phyloP scores from a whole-genome alignment of 2,329 filamentous ascomycete genomes.

The Botrytis porri region DNA sequence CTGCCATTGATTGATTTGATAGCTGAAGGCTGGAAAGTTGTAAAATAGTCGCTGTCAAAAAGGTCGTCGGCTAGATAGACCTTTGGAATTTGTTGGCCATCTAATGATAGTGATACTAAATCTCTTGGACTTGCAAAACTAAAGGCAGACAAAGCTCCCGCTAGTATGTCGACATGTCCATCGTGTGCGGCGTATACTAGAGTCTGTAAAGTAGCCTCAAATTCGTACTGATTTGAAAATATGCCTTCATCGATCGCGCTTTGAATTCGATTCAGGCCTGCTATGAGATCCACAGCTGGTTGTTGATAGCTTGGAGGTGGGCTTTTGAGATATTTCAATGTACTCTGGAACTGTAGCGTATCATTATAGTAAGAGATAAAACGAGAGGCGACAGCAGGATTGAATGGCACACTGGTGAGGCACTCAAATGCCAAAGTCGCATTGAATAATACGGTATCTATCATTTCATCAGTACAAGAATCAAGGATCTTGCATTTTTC shows the following conservation, averaged over 20 bases:
- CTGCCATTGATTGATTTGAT: conserved; percentile 54
- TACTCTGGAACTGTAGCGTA: conserved; percentile 39
- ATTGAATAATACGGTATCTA: conserved; percentile 21
- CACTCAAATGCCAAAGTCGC: conserved; percentile 41
- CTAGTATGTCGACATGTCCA: conserved; percentile 56
- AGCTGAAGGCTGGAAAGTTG: conserved; percentile 40
- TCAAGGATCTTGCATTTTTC: background rate
- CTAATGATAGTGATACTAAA: conserved; percentile 57
- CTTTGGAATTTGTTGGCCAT: conserved; percentile 46
- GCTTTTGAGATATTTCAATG: conserved; percentile 42
- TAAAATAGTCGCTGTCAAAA: conserved; percentile 37
- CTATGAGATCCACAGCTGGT: conserved; percentile 47
- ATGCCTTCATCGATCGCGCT: conserved; percentile 41
- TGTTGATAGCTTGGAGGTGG: conserved; percentile 51
- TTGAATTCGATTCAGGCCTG: conserved; percentile 44
- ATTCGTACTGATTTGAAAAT: conserved; percentile 53
- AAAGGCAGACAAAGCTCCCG: conserved; percentile 51
- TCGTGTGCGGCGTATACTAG: conserved; percentile 54
- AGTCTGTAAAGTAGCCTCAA: conserved; percentile 53
- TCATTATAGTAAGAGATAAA: conserved; percentile 47
- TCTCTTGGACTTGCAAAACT: conserved; percentile 47
- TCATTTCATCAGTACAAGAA: background rate
- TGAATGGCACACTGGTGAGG: conserved; percentile 46
- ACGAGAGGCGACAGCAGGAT: conserved; percentile 42
- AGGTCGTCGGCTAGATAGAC: conserved; percentile 35